These are phyloP conservation scores for Martiniozyma asiatica DNA, from an alignment of 1,139 yeast species.

Conservation along the genomic window DNA sequence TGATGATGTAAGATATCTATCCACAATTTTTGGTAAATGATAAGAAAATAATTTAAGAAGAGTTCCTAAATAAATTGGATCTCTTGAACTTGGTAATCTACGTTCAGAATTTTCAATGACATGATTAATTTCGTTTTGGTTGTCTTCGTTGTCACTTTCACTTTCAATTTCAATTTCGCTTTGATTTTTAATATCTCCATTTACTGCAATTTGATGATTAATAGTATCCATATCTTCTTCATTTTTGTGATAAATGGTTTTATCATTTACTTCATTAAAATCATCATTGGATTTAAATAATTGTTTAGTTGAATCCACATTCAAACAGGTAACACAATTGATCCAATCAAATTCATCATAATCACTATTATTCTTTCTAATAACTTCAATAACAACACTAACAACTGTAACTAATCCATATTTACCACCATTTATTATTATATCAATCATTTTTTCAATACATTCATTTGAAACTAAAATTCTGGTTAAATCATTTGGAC, in stretches of 20 bases:
- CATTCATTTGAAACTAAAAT: constrained; percentile 70
- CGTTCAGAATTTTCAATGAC: constrained; percentile 4
- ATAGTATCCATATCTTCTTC: too few species aligned
- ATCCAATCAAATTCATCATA: constrained; percentile 46
- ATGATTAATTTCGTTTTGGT: background rate
- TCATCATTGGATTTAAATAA: constrained; percentile 5
- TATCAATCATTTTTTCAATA: constrained; percentile 48
- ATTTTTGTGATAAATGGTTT: constrained; percentile 1
- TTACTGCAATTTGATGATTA: too few species aligned
- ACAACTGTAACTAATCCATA: constrained; percentile 84
- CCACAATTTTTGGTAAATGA: constrained; percentile 19
- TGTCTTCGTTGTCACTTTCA: constrained; percentile 3
- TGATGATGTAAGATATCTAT: constrained; percentile 19
- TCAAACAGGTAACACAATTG: constrained; percentile 17
- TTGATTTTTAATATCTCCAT: too few species aligned
- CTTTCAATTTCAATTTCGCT: too few species aligned
- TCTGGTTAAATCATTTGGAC: constrained; percentile 91
- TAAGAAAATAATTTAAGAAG: constrained; percentile 55
- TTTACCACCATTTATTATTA: constrained; percentile 80
- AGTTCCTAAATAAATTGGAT: constrained; percentile 86
- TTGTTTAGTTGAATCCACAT: too few species aligned
- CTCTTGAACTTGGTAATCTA: constrained; percentile 84
- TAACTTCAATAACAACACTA: constrained; percentile 87
- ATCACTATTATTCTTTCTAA: constrained; percentile 90
- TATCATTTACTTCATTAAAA: constrained; percentile 1